Conservation (phyloP, 768 basidiomycete species). For the Lactarius trivialis region DNA sequence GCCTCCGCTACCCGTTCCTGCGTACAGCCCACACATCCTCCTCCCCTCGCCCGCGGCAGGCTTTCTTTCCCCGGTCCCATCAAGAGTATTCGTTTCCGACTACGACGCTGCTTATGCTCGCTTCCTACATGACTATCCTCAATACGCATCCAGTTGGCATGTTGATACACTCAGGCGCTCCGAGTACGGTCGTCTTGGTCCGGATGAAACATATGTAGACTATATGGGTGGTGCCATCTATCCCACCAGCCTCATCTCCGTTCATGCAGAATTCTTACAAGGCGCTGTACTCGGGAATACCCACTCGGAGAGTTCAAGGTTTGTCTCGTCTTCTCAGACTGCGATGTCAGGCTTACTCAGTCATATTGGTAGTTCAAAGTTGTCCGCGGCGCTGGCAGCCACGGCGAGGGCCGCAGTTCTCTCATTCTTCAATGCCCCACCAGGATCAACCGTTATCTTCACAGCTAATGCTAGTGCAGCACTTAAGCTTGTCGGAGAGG, state of each 20-base stretch:
- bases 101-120: conserved; percentile 14
- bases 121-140: conserved; percentile 32
- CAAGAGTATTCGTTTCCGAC: neutral
- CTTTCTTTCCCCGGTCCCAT: conserved; percentile 3
- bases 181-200: conserved; percentile 42
- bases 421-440: conserved; percentile 68
- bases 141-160: conserved; percentile 65
- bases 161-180: conserved; percentile 59
- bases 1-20: conserved; percentile 8
- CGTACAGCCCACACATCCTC: neutral
- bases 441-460: conserved; percentile 75
- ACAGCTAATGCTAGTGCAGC: conserved; percentile 76
- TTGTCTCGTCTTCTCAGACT: conserved; percentile 14
- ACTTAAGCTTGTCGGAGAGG: conserved; percentile 75
- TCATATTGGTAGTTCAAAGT: conserved; percentile 46
- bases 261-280: conserved; percentile 64
- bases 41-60: conserved; percentile 22
- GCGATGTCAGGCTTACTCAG: neutral
- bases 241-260: conserved; percentile 67
- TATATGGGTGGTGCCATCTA: conserved; percentile 83
- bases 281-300: conserved; percentile 71
- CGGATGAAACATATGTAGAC: conserved; percentile 73
- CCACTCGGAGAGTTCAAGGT: conserved; percentile 79
- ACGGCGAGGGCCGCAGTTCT: conserved; percentile 71
- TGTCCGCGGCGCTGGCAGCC: conserved; percentile 58